A percentile compares a stretch with the other conserved stretches of the same genome.
Conservation (phyloP, 2,329 filamentous ascomycete genomes). For the Trichoderma sp. region DNA sequence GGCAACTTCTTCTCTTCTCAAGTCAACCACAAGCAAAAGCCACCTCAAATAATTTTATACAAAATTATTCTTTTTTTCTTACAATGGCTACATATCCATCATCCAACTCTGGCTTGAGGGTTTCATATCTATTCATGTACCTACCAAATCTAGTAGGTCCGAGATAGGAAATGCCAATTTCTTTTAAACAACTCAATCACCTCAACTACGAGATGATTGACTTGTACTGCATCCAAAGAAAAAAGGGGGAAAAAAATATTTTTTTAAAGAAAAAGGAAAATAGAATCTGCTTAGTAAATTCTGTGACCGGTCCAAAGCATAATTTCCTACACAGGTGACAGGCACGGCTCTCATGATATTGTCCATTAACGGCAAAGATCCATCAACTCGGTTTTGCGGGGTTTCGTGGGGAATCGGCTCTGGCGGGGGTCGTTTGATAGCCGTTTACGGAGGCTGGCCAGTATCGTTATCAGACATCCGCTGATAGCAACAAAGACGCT, state of each 20-base stretch:
- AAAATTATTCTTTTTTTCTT: neutral
- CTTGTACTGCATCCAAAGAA: neutral
- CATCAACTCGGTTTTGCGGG: constrained; percentile 12
- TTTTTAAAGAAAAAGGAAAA: neutral
- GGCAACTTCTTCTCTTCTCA: neutral
- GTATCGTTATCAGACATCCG: neutral
- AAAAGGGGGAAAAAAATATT: neutral
- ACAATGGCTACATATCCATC: too few relatives aligned
- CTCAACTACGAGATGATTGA: neutral
- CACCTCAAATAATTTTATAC: too few relatives aligned
- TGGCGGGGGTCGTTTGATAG: constrained; percentile 8
- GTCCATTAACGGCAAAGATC: constrained; percentile 17
- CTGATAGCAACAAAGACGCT: neutral
- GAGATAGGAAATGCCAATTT: too few relatives aligned
- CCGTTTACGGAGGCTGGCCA: constrained; percentile 7
- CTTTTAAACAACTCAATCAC: neutral
- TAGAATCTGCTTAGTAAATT: neutral
- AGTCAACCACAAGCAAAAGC: neutral
- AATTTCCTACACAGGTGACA: neutral
- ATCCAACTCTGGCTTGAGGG: neutral
- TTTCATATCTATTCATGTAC: neutral
- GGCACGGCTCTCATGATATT: constrained; percentile 8
- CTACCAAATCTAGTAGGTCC: neutral
- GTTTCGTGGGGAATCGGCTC: constrained; percentile 18
- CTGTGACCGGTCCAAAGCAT: neutral